Percentiles rank a stretch among this genome's conserved stretches.
These are phyloP conservation scores for Pugionium cornutum DNA, from an alignment of 345 rosid species.

Conservation along the genomic window DNA sequence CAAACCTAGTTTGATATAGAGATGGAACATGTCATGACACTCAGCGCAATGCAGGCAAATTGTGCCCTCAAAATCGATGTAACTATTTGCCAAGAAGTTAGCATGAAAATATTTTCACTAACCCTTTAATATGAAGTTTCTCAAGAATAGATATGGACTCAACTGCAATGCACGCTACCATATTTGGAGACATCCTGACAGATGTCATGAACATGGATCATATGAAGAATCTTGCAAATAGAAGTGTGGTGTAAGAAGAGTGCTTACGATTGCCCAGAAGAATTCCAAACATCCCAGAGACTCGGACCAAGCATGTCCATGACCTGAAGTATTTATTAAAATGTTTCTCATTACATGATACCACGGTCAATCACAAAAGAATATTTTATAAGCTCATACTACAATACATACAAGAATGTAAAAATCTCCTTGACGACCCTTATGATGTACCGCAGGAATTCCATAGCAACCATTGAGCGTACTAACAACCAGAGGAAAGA, in stretches of 20 bases:
- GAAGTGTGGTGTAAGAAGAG: slow-evolving; percentile 2
- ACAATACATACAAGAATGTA: slow-evolving; percentile 67
- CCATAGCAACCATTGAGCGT: slow-evolving; percentile 77
- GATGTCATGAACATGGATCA: slow-evolving; percentile 19
- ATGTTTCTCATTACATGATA: slow-evolving; percentile 28
- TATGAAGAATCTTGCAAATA: background rate
- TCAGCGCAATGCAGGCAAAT: slow-evolving; percentile 11
- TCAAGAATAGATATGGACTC: slow-evolving; percentile 95
- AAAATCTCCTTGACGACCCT: slow-evolving; percentile 95
- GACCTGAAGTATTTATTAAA: slow-evolving; percentile 51
- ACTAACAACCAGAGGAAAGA: slow-evolving; percentile 38
- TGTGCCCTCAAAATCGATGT: background rate
- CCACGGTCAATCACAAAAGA: slow-evolving; percentile 19
- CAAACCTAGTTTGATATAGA: slow-evolving; percentile 45
- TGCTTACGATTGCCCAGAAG: slow-evolving; percentile 73
- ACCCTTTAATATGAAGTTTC: slow-evolving; percentile 90
- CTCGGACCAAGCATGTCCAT: slow-evolving; percentile 99
- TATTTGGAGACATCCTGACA: slow-evolving; percentile 76
- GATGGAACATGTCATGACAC: slow-evolving; percentile 2
- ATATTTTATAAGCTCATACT: slow-evolving; percentile 1
- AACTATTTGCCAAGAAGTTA: slow-evolving; percentile 8
- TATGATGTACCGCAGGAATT: slow-evolving; percentile 79
- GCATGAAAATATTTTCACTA: slow-evolving; percentile 8
- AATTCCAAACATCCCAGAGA: slow-evolving; percentile 98
- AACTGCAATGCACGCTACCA: slow-evolving; percentile 93